Base-by-base conservation (phyloP, 352 stramenopile species). In the Aphanomyces invadans region DNA sequence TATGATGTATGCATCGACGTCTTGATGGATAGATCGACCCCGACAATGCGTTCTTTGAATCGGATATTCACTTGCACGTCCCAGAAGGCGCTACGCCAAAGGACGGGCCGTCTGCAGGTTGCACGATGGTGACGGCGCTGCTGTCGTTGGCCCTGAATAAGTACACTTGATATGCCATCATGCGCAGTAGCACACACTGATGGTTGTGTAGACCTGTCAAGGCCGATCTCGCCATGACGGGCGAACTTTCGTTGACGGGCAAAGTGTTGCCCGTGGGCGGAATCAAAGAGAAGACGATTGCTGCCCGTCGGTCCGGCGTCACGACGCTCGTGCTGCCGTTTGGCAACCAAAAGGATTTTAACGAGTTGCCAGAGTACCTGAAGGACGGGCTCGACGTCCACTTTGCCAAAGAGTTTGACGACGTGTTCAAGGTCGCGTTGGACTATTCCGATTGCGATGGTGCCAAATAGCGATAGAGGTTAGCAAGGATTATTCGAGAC, bases 211-310 rank as follows among this genome's bases (percentile, higher is more conserved):
- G 83, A 69, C 93, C 90, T 19, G 89, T 99, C 45, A 89, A 92
- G 65, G 81, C 86, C 65, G 94, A 99, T 73, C 75, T 99, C 26
- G 97, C 97, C 11, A 99, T 99, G 97, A 99, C 97, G 3, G 94
- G 94, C 53, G 94, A 98, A 69, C 71, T 98, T 29, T 97, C 89
- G 25, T 81, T 99, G 19, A 98, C 97, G 4, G 97, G 97, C 31
- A 99, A 98, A 74, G 97, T 99, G 25, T 73, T 99, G n/a, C 94
- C 97, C 10, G 95, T 99, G 5, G 97, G 97, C 60, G 97, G 97
- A 38, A 98, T 99, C 71, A 99, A 99, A 80, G 97, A 99, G 77
- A 99, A 99, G 81, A 96, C 89, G 38, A 99, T 99, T 68, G 97
- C 96, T n/a, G 97, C 97, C 23, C 88, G 97, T 60, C 85, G 96